Conservation (phyloP, 176 grass and related monocot genomes). For the Oryza brachyantha region DNA sequence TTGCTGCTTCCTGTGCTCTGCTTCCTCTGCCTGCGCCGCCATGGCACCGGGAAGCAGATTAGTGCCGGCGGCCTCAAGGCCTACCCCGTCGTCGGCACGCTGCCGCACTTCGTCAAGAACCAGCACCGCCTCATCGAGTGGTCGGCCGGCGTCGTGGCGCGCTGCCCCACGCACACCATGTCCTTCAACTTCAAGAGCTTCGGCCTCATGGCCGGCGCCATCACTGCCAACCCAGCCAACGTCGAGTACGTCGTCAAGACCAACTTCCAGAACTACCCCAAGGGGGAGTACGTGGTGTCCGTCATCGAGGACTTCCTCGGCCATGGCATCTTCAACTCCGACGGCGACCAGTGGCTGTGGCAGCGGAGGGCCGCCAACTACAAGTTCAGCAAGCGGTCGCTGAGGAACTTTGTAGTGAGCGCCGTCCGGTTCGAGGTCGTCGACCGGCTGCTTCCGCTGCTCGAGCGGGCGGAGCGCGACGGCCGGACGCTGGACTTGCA, state of each 20-base stretch:
- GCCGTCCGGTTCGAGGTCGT: conserved; percentile 38
- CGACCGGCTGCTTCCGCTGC: conserved; percentile 49
- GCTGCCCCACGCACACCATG: conserved; percentile 58
- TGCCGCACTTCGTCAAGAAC: conserved; percentile 51
- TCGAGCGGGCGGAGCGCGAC: neutral
- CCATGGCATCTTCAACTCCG: conserved; percentile 70
- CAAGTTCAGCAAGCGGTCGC: conserved; percentile 60
- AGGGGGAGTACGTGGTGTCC: conserved; percentile 31
- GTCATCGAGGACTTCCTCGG: conserved; percentile 66
- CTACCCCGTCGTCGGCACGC: conserved; percentile 49
- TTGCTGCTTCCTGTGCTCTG: conserved; percentile 20
- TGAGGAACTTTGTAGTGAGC: conserved; percentile 38
- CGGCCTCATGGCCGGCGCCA: conserved; percentile 28
- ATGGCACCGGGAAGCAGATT: conserved; percentile 23
- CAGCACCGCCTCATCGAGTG: conserved; percentile 52
- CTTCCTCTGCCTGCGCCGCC: conserved; percentile 12
- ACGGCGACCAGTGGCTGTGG: conserved; percentile 58
- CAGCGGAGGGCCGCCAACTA: conserved; percentile 66
- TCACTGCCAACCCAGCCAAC: conserved; percentile 59
- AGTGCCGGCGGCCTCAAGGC: conserved; percentile 27
- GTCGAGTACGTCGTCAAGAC: conserved; percentile 59
- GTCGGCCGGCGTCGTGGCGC: conserved; percentile 40
- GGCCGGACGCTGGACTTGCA: conserved; percentile 46
- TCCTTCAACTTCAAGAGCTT: conserved; percentile 30
- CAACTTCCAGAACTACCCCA: conserved; percentile 61